Conservation (phyloP, 2,329 filamentous ascomycete species). For the Tolypocladium ovalisporum region DNA sequence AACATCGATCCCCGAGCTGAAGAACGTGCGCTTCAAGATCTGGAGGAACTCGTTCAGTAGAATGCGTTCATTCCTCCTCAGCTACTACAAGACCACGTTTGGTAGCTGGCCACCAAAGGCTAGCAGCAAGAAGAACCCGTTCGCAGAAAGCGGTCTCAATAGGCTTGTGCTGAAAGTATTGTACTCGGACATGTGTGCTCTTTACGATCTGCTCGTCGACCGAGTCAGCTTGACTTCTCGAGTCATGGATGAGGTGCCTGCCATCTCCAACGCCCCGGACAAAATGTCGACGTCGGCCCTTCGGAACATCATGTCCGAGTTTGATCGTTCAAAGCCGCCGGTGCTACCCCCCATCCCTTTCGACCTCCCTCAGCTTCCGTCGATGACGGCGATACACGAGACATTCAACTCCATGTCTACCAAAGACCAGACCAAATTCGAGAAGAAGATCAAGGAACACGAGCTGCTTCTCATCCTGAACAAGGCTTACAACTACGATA, state of each 20-base stretch:
- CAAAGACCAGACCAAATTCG: conserved; percentile 66
- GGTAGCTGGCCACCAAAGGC: conserved; percentile 84
- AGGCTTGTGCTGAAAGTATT: conserved; percentile 69
- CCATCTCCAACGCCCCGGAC: conserved; percentile 42
- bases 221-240: conserved; percentile 68
- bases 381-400: conserved; percentile 52
- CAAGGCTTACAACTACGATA: conserved; percentile 71
- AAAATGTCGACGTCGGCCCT: conserved; percentile 59
- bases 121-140: conserved; percentile 80
- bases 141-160: conserved; percentile 79
- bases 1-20: conserved; percentile 65
- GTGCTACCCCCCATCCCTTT: conserved; percentile 88
- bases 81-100: conserved; percentile 50
- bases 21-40: conserved; percentile 67
- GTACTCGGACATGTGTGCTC: conserved; percentile 73
- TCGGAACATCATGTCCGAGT: conserved; percentile 73
- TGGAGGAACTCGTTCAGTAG: conserved; percentile 69
- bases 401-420: conserved; percentile 53
- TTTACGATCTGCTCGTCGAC: conserved; percentile 86
- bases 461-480: conserved; percentile 70
- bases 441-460: conserved; percentile 63
- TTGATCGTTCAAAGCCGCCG: conserved; percentile 78
- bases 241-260: conserved; percentile 55
- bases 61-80: conserved; percentile 63
- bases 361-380: conserved; percentile 70